A percentile compares a stretch with the other conserved stretches of the same genome.
These are phyloP conservation scores for Kluyveromyces siamensis DNA, from an alignment of 805 yeast species.

Conservation along the genomic window DNA sequence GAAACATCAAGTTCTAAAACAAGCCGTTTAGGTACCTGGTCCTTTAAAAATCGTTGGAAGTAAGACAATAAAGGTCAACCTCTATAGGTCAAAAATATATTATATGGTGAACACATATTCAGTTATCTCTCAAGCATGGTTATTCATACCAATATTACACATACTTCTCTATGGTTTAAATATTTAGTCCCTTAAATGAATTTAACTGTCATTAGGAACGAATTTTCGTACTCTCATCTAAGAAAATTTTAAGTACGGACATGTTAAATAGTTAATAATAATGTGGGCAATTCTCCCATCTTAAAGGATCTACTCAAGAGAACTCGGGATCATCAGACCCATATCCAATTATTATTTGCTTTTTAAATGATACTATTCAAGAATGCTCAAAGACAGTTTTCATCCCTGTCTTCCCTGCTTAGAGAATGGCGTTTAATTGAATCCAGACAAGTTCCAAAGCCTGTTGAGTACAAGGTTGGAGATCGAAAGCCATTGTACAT, in stretches of 20 bases:
- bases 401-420: constrained; percentile 8
- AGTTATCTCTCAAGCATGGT: background rate
- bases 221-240: background rate
- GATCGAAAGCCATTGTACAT: constrained; percentile 40
- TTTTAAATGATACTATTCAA: constrained; percentile 3
- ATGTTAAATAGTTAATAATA: no score
- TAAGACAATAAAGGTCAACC: background rate
- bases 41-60: constrained; percentile 1
- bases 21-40: background rate
- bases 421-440: constrained; percentile 39
- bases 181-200: background rate
- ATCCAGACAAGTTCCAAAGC: constrained; percentile 36
- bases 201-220: background rate
- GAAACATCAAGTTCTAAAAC: background rate
- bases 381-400: constrained; percentile 13
- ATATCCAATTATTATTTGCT: background rate
- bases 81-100: background rate
- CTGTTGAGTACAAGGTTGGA: constrained; percentile 42
- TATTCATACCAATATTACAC: background rate
- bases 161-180: background rate
- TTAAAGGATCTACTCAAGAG: no score
- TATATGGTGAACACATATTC: background rate
- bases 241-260: background rate
- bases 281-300: no score
- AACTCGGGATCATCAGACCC: background rate